Evolutionary conservation across 1,284 basidiomycete species (phyloP), one percentile per base, ranked within the genome.

Genomic region (Irpex lacteus): DNA sequence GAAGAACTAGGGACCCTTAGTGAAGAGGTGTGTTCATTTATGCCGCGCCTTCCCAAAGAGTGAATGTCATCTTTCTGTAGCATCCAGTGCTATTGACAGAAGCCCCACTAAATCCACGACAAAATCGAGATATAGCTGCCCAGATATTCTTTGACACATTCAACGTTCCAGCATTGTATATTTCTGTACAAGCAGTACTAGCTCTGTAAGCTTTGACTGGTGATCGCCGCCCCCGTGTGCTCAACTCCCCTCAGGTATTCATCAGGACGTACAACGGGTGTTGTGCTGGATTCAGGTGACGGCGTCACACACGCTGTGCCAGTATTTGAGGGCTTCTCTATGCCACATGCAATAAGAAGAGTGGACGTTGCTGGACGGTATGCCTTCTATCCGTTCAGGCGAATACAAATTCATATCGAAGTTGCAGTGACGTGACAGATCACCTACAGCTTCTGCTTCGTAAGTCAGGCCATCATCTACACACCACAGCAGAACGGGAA

Each of bases 121-220:
- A 89, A 73, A 98, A 98, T 78, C 88, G 96, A 67, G 96, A 98
- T 75, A 85, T 95, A 58, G 95, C 96, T 18, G 96, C 96, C 6
- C 96, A 98, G 77, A 97, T 98, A 80, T 98, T 98, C 79, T 98
- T 98, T 77, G 96, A 98, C 74, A 98, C 96, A 3, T 98, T 98
- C 87, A 99, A 99, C 76, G 98, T 99, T 18, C 98, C 98, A 19
- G 98, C 98, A 6, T 81, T 99, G 66, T 99, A 96, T 80, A 97
- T 94, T 15, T 96, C 94, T 58, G 94, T 99, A 3, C 98, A 99
- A 80, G 98, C 98, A 32, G 97, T 99, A 19, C 81, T 99, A 62
- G 95, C 95, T 69, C 79, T 99, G 95, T 98, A 74, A 76, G 91
- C 78, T 57, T 57, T 53, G 59, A 60, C n/a, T 8, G 19, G 11